A percentile compares a stretch with the other conserved stretches of the same genome.
Evolutionary conservation across 2,329 filamentous ascomycete genomes (phyloP).

Genomic region (Stagonosporopsis cucurbitacearum): DNA sequence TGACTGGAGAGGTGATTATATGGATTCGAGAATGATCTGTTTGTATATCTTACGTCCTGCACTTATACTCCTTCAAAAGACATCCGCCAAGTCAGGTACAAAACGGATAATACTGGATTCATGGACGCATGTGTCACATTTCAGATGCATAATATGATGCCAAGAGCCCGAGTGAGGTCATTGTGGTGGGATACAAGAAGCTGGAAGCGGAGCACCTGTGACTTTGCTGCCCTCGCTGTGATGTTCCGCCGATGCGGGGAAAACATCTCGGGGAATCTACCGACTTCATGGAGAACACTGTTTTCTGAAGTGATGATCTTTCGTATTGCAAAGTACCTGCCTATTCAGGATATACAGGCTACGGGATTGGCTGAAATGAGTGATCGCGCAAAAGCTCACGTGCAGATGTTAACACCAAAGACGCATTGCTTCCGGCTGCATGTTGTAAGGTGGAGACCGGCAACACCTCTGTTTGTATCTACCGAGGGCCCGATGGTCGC

Average conservation of each 20-base stretch:
- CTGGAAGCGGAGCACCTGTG: not conserved
- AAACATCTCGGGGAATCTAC: conserved; percentile 6
- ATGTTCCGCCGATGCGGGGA: conserved; percentile 12
- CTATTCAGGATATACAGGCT: not conserved
- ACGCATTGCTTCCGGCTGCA: not conserved
- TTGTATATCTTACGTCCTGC: not conserved
- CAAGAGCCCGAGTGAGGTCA: conserved; percentile 10
- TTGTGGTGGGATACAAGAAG: not conserved
- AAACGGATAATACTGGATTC: not conserved
- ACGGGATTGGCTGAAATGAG: not conserved
- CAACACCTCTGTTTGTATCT: not conserved
- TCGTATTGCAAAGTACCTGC: conserved; percentile 1
- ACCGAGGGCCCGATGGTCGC: not conserved
- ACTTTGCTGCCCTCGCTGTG: not conserved
- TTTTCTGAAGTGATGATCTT: not conserved
- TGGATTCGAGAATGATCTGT: no score
- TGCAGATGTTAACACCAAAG: no score
- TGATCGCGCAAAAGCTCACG: not conserved
- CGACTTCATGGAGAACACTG: not conserved
- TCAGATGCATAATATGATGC: not conserved
- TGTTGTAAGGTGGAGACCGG: no score
- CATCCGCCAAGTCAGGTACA: conserved; percentile 3
- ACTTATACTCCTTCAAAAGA: not conserved
- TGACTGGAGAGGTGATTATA: not conserved
- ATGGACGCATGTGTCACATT: no score